Conservation (phyloP, 495 filamentous ascomycete species). For the Xylaria longipes region DNA sequence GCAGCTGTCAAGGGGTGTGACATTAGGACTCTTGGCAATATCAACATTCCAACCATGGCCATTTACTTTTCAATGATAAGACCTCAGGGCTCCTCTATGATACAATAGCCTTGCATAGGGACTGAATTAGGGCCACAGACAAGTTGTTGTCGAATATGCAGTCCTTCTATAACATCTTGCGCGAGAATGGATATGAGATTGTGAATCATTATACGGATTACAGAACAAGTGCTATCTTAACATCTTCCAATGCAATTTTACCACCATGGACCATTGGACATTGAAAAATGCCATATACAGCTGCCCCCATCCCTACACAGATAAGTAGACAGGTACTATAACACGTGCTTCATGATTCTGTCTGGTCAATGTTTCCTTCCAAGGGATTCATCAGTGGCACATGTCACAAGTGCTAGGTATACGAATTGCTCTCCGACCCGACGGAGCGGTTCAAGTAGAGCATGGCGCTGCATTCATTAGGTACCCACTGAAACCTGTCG, state of each 20-base stretch:
- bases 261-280: background rate
- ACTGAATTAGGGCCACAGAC: too few relatives aligned
- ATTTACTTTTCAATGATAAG: background rate
- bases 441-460: constrained; percentile 56
- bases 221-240: too few relatives aligned
- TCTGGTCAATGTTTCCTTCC: too few relatives aligned
- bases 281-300: background rate
- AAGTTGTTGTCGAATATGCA: too few relatives aligned
- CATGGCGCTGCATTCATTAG: constrained; percentile 13
- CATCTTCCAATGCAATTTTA: background rate
- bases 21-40: background rate
- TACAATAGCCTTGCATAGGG: too few relatives aligned
- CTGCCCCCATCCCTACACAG: background rate
- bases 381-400: too few relatives aligned
- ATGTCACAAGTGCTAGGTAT: too few relatives aligned
- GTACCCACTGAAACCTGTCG: too few relatives aligned
- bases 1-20: background rate
- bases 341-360: background rate
- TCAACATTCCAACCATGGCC: background rate
- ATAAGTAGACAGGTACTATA: background rate
- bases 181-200: too few relatives aligned
- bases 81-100: too few relatives aligned
- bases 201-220: too few relatives aligned
- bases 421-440: constrained; percentile 38
- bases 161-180: too few relatives aligned